Evolutionary conservation across 257 asterid genomes (phyloP).

Genomic region (Marsdenia floribunda): DNA sequence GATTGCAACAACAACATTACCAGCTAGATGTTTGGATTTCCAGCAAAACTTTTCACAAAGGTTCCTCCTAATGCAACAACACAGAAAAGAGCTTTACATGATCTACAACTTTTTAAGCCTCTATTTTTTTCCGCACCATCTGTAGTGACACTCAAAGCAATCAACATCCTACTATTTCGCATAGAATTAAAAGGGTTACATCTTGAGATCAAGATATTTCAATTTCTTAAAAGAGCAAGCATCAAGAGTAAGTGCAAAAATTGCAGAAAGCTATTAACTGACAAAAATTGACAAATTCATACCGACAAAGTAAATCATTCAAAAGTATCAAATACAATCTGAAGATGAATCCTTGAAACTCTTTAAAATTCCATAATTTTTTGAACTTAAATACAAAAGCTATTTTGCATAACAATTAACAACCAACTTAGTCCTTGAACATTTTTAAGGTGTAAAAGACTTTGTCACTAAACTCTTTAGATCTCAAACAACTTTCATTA

Average conservation of each 20-base stretch:
- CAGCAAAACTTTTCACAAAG: slow-evolving; percentile 29
- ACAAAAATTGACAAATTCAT: background rate
- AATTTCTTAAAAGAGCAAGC: background rate
- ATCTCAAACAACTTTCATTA: too few relatives aligned
- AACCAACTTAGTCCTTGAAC: too few relatives aligned
- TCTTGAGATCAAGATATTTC: background rate
- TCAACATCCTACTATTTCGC: slow-evolving; percentile 27
- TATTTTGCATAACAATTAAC: too few relatives aligned
- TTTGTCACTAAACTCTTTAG: too few relatives aligned
- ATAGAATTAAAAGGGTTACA: slow-evolving; percentile 1
- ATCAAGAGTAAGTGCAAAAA: background rate
- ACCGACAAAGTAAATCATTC: background rate
- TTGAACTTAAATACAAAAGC: too few relatives aligned
- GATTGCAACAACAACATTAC: slow-evolving; percentile 40
- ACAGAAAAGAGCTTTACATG: slow-evolving; percentile 37
- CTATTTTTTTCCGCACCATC: slow-evolving; percentile 41
- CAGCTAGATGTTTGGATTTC: slow-evolving; percentile 35
- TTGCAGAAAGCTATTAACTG: background rate
- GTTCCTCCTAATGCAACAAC: slow-evolving; percentile 35
- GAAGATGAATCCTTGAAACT: too few relatives aligned
- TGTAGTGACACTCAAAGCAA: slow-evolving; percentile 39
- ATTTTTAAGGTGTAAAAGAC: too few relatives aligned
- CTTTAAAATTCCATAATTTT: too few relatives aligned
- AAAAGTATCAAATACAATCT: background rate
- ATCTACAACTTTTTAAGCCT: slow-evolving; percentile 33